Evolutionary conservation across 257 asterid species (phyloP), one percentile per base, ranked within the genome.

Genomic region (Eucommia ulmoides): DNA sequence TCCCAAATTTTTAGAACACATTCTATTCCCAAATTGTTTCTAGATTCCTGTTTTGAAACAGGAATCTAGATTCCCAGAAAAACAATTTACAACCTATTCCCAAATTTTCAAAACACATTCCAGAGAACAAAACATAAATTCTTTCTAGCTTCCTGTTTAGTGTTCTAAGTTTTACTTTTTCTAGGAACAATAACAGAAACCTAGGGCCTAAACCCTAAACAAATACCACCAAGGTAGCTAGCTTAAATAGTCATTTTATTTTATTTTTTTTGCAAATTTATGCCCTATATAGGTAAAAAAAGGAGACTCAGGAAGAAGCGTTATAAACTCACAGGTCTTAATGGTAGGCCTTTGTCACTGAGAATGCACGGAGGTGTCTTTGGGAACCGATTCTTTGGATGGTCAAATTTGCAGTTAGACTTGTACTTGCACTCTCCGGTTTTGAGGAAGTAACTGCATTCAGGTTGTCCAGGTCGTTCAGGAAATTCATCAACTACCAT

Each of bases 381-480:
- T 2, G 45, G 23, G 21, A 15, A 44, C 54, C 68, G 42, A 35
- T 45, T 49, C 74, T 70, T 67, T 6, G 78, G 81, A 55, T 73
- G 84, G 65, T 73, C 75, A 61, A 53, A 76, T 26, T 61, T 58
- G 51, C 83, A 73, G 23, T 59, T 15, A 10, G 56, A 64, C 46
- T 53, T 76, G 52, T 50, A 72, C 59, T 61, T 73, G 50, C 80
- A 76, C 45, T 58, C 58, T 41, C 84, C 84, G 52, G 77, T 66
- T 66, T 64, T 73, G 53, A 76, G 45, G 58, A 63, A 76, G 60
- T 53, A 58, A 44, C 45, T 45, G 53, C 77, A 76, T 17, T 72
- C 73, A 45, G 73, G 77, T 22, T 60, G 80, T 49, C 80, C 75
- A 23, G 77, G 77, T 15, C 79, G 79, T 55, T 69, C 77, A 48